Base-by-base conservation (phyloP, 129 eudicot genomes). In the Lactuca sativa region DNA sequence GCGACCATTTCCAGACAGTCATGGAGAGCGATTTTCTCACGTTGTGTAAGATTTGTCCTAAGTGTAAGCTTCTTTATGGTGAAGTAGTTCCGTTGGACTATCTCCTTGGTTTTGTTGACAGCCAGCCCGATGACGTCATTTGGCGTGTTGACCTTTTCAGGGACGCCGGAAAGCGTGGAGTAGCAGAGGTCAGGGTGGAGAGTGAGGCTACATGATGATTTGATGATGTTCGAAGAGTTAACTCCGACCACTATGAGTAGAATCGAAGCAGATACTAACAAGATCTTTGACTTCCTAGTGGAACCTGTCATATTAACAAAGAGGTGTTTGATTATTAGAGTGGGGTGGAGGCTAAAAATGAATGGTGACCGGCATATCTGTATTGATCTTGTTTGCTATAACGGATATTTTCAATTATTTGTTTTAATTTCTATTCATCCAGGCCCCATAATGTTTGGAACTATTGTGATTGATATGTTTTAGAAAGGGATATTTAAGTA, bases 1-100 rank as follows among this genome's bases (percentile, higher is more conserved):
- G 85, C 91, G 0, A 84, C 83, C 63, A 79, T 82, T 77, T 82
- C 95, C 9, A 86, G 67, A 55, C 98, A 92, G 53, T 92, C 96
- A 32, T 86, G 75, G 9, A 92, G 72, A 0, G 98, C 98, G 5
- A 58, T 67, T 36, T 76, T 86, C 78, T 89, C 95, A 0, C 96
- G 95, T 57, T 76, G 60, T 0, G 95, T 84, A 9, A 88, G 78
- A 37, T 66, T 53, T 4, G 81, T 18, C 3, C 62, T n/a, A 14
- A 36, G 9, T 2, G 69, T 54, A 7, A 92, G 76, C 52, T 83
- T 85, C 66, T 84, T 52, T 6, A 92, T 79, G 33, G 85, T 69
- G 72, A 63, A 51, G 61, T 75, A 84, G 80, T 89, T 92, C 8
- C 72, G 69, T 64, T 86, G 59, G 14, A 82, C 77, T 1, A 80